Evolutionary conservation across 495 filamentous ascomycete genomes (phyloP).

Genomic region (Sordaria brevicollis): DNA sequence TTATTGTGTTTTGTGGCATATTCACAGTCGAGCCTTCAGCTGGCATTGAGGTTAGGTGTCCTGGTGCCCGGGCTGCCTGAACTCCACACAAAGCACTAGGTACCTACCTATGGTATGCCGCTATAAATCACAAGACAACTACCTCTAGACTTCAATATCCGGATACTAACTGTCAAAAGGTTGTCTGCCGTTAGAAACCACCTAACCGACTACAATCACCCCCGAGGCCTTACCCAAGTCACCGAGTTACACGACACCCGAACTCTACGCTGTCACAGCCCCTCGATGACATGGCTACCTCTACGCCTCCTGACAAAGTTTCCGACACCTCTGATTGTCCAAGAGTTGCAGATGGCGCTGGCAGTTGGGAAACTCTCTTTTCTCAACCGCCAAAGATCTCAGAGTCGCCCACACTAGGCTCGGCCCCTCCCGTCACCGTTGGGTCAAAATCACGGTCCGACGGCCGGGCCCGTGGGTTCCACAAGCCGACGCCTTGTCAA

Average conservation of each 20-base stretch:
- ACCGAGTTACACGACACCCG: not conserved
- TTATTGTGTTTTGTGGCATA: not conserved
- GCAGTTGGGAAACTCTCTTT: not conserved
- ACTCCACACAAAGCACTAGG: not conserved
- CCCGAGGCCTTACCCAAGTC: not conserved
- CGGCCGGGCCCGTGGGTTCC: not conserved
- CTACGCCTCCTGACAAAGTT: not conserved
- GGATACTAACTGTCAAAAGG: not conserved
- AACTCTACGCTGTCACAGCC: not conserved
- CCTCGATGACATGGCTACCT: not conserved
- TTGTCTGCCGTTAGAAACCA: not conserved
- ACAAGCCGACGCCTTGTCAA: not conserved
- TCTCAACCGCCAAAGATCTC: not conserved
- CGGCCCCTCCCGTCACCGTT: not conserved
- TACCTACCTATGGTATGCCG: too few species aligned
- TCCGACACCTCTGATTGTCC: not conserved
- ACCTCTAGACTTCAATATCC: too few species aligned
- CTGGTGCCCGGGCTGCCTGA: not conserved
- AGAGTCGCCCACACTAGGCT: not conserved
- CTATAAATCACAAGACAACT: too few species aligned
- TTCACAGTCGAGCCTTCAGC: not conserved
- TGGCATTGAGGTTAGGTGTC: too few species aligned
- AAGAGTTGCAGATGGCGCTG: not conserved
- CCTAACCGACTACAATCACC: not conserved
- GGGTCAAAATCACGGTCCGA: not conserved